Evolutionary conservation across 345 rosid species (phyloP).

Genomic region (Passiflora organensis): DNA sequence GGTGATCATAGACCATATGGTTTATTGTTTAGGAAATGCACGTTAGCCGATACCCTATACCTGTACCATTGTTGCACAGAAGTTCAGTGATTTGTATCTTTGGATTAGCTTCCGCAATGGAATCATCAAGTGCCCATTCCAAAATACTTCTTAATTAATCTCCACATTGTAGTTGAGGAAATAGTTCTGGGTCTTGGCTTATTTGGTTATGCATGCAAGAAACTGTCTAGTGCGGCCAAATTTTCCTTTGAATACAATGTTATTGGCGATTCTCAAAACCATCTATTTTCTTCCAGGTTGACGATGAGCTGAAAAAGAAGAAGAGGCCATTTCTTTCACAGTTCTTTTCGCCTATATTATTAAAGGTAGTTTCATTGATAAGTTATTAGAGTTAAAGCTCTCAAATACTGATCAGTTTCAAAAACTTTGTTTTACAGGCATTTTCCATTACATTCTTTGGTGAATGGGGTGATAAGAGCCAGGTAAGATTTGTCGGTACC

Average conservation of each 20-base stretch:
- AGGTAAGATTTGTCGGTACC: constrained; percentile 36
- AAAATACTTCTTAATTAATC: not conserved
- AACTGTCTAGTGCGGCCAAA: not conserved
- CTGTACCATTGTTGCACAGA: too few species aligned
- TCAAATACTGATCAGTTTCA: constrained; percentile 15
- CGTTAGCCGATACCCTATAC: too few species aligned
- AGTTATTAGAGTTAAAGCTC: not conserved
- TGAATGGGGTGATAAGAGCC: constrained; percentile 98
- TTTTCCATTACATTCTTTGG: constrained; percentile 95
- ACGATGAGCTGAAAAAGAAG: constrained; percentile 68
- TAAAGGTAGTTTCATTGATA: constrained; percentile 47
- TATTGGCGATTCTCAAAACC: not conserved
- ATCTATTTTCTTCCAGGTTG: constrained; percentile 39
- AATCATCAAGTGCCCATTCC: not conserved
- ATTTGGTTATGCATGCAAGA: not conserved
- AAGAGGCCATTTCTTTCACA: constrained; percentile 57
- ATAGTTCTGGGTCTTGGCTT: not conserved
- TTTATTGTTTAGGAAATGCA: too few species aligned
- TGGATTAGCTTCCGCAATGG: not conserved
- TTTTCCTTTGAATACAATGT: not conserved
- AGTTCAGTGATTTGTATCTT: too few species aligned
- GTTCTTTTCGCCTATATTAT: constrained; percentile 80
- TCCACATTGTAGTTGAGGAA: not conserved
- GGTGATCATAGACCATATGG: too few species aligned
- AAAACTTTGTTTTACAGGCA: constrained; percentile 47